Evolutionary conservation across 345 rosid genomes (phyloP).

Genomic region (Citrus sinensis): DVS_A1.0 CM039161.1:19850501-19851000

Average conservation of each 20-base stretch:
- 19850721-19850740: slow-evolving; percentile 93
- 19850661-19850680: slow-evolving; percentile 99
- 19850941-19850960: slow-evolving; percentile 22
- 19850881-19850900: slow-evolving; percentile 56
- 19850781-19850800: slow-evolving; percentile 94
- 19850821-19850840: slow-evolving; percentile 85
- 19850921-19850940: background rate
- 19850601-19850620: background rate
- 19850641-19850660: slow-evolving; percentile 95
- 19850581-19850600: background rate
- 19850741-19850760: slow-evolving; percentile 92
- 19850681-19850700: slow-evolving; percentile 87
- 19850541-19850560: background rate
- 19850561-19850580: background rate
- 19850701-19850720: slow-evolving; percentile 73
- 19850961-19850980: slow-evolving; percentile 36
- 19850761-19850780: slow-evolving; percentile 73
- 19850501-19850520: background rate
- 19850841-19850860: slow-evolving; percentile 78
- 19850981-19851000: background rate
- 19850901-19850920: slow-evolving; percentile 74
- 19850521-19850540: background rate
- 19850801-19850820: slow-evolving; percentile 77
- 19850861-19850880: slow-evolving; percentile 79
- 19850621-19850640: slow-evolving; percentile 37